Base-by-base conservation (phyloP, 495 filamentous ascomycete species). In the Penicillium odoratum region DNA sequence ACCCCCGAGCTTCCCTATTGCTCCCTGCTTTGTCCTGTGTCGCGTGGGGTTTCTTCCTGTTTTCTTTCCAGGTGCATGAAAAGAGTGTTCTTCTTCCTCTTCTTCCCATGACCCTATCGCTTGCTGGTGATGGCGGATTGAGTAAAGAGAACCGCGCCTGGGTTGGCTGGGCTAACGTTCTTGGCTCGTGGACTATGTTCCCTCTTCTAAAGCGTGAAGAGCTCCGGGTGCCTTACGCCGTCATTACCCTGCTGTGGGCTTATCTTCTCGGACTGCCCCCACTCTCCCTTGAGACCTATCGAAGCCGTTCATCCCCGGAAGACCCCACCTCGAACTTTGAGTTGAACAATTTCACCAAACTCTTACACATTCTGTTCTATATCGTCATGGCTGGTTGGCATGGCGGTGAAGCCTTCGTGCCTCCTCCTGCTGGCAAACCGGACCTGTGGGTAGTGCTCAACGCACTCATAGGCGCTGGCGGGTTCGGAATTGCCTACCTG, bases 41-140 rank as follows among this genome's bases (percentile, higher is more conserved):
- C 0, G 88, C 93, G 1, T 98, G 94, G 94, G 94, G 89, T 3
- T 98, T 98, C 78, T 98, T 97, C 72, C 75, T 98, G 10, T 97
- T 92, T 72, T 93, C 89, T 52, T 98, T 96, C 74, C 94, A 98
- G 62, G 94, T 98, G 0, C 94, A 98, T 70, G 94, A 98, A 73
- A 98, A 98, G 77, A 95, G 90, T 61, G 91, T 96, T 0, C 78
- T 98, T 5, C 82, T 98, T 0, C 94, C 94, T 3, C 78, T 98
- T 26, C 83, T 97, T 58, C 94, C 94, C 0, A 94, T 93, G 86
- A 97, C 92, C 0, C 74, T 97, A 8, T 76, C 97, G 5, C 82
- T 98, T 18, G 88, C 88, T 15, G 85, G 88, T 5, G 82, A 86
- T 48, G 83, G 88, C 40, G 92, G 92, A 0, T 77, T 98, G 28